phyloP scores from a whole-genome alignment of 2,329 filamentous ascomycete species.

The Capronia epimyces region DNA sequence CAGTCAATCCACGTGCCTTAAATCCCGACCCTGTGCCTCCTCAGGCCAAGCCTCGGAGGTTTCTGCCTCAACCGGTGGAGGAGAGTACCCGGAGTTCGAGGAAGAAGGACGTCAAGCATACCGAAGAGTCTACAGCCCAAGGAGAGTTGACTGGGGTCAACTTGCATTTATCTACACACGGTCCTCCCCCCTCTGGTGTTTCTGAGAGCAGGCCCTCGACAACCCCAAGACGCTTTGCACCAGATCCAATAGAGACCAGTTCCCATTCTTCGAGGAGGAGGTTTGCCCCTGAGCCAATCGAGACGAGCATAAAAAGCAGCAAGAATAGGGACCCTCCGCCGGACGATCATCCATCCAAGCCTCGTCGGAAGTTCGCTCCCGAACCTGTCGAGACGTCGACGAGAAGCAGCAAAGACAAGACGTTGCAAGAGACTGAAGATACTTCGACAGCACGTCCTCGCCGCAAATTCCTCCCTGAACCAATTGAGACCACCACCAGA shows the following conservation, averaged over 20 bases:
- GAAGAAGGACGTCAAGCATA: slow-evolving; percentile 28
- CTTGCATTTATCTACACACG: slow-evolving; percentile 16
- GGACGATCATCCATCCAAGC: slow-evolving; percentile 17
- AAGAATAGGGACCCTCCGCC: slow-evolving; percentile 20
- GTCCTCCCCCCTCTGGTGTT: slow-evolving; percentile 1
- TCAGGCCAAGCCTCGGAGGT: slow-evolving; percentile 30
- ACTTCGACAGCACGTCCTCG: slow-evolving; percentile 37
- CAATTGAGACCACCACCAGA: slow-evolving; percentile 61
- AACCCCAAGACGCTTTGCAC: slow-evolving; percentile 26
- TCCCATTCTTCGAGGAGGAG: slow-evolving; percentile 25
- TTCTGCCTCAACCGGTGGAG: slow-evolving; percentile 42
- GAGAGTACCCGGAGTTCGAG: slow-evolving; percentile 39
- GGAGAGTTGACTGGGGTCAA: background rate
- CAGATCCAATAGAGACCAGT: slow-evolving; percentile 30
- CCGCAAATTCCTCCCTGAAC: slow-evolving; percentile 61
- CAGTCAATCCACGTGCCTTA: slow-evolving; percentile 7
- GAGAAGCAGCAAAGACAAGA: slow-evolving; percentile 32
- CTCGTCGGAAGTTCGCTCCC: slow-evolving; percentile 36
- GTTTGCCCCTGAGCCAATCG: slow-evolving; percentile 32
- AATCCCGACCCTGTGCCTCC: slow-evolving; percentile 15
- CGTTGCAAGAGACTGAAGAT: slow-evolving; percentile 25
- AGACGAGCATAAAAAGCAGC: slow-evolving; percentile 26
- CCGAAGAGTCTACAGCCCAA: slow-evolving; percentile 5
- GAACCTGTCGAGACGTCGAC: slow-evolving; percentile 44
- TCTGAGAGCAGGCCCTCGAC: slow-evolving; percentile 10